Evolutionary conservation across 768 basidiomycete species (phyloP).

Genomic region (Nidularia sp.): DNA sequence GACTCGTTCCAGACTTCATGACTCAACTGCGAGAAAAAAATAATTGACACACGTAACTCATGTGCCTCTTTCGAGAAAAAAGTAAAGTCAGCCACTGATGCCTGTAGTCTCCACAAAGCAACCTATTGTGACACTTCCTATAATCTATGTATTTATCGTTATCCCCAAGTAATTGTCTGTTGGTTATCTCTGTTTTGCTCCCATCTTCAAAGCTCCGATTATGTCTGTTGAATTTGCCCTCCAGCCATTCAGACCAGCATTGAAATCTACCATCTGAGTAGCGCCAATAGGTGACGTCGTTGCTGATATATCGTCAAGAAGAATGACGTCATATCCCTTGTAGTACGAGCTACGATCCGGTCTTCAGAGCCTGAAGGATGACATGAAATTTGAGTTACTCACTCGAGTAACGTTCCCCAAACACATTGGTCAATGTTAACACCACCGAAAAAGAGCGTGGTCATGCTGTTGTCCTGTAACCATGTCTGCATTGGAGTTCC

Average conservation of each 20-base stretch:
- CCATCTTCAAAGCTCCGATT: conserved; percentile 9
- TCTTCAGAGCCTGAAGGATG: neutral
- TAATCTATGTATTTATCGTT: too few relatives aligned
- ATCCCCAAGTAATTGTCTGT: too few relatives aligned
- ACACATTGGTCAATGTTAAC: conserved; percentile 31
- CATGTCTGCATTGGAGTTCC: conserved; percentile 28
- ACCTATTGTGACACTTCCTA: too few relatives aligned
- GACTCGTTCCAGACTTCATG: too few relatives aligned
- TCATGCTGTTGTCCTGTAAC: conserved; percentile 25
- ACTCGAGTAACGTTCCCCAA: conserved; percentile 26
- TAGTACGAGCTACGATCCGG: conserved; percentile 19
- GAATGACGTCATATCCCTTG: conserved; percentile 28
- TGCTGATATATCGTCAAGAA: conserved; percentile 26
- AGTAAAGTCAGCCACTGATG: too few relatives aligned
- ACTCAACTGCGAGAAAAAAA: too few relatives aligned
- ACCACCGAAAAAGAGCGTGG: conserved; percentile 27
- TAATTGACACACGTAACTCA: too few relatives aligned
- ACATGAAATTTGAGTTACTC: neutral
- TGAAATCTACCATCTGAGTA: conserved; percentile 25
- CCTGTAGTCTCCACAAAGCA: too few relatives aligned
- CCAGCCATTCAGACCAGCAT: conserved; percentile 21
- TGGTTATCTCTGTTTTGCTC: neutral
- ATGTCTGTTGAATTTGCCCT: conserved; percentile 23
- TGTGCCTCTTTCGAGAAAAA: too few relatives aligned
- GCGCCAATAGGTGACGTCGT: conserved; percentile 23